These are phyloP conservation scores for Penicillium salamii DNA, from an alignment of 495 filamentous ascomycete species.

Conservation along the genomic window DNA sequence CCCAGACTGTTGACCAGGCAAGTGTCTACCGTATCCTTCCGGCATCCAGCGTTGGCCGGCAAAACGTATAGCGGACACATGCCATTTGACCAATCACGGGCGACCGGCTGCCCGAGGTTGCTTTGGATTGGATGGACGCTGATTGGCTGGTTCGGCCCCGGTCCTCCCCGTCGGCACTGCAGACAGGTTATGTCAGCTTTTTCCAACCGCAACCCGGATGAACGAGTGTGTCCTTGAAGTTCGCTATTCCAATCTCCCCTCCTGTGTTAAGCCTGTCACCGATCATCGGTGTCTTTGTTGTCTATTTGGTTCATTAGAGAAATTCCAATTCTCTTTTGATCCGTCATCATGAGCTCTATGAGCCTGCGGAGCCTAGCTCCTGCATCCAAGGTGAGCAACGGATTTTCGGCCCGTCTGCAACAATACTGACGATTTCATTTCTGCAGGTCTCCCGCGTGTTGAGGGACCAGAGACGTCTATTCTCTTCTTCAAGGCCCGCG, in stretches of 20 bases:
- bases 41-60: constrained; percentile 24
- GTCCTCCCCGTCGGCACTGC: constrained; percentile 37
- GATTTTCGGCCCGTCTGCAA: constrained; percentile 24
- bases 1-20: too few species aligned
- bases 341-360: constrained; percentile 55
- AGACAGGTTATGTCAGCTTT: constrained; percentile 41
- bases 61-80: constrained; percentile 37
- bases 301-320: constrained; percentile 29
- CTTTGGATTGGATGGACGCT: constrained; percentile 30
- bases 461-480: constrained; percentile 62
- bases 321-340: constrained; percentile 26
- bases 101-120: constrained; percentile 31
- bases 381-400: constrained; percentile 49
- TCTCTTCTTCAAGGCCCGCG: constrained; percentile 80
- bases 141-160: constrained; percentile 36
- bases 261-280: constrained; percentile 21
- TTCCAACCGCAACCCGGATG: constrained; percentile 33
- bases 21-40: constrained; percentile 8
- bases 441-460: constrained; percentile 45
- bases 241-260: constrained; percentile 21
- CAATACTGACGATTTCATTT: constrained; percentile 22
- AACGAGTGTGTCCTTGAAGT: constrained; percentile 19
- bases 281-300: constrained; percentile 19
- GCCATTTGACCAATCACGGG: constrained; percentile 31
- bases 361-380: constrained; percentile 59